Base-by-base conservation (phyloP, 495 filamentous ascomycete genomes). In the Ascobolus immersus region DNA sequence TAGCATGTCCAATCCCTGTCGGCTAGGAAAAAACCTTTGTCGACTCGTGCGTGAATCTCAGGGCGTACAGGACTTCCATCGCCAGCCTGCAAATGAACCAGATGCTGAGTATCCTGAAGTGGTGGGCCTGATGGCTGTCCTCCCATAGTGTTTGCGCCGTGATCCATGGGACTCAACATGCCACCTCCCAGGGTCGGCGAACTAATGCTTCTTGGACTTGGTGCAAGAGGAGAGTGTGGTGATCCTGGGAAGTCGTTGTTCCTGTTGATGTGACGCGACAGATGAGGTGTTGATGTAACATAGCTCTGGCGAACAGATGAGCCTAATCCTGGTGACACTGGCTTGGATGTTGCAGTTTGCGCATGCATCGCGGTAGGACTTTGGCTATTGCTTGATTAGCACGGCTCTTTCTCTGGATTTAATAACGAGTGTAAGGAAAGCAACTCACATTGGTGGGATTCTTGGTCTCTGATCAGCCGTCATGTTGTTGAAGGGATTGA, bases 1-100 rank as follows among this genome's bases (percentile, higher is more conserved):
- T 94, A 94, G 54, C 84, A 94, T 0, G 84, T 94, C 84, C 84
- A 94, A 38, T 86, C 77, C 10, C 66, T 61, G 36, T 92, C 84
- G 2, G 64, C 64, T 25, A 71, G 59, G 51, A 93, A 92, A 57
- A 91, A 90, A 1, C 82, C 82, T 46, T 91, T 89, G 46, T 89
- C 80, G 36, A 92, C 82, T 42, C 74, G 72, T 4, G 77, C 79
- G 33, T 72, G 61, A 40, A 94, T 77, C 17, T 80, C 74, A 4
- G 76, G 65, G 37, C 66, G 71, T 34, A 91, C 62, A 8, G 44
- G 40, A 4, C 56, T 53, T 4, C 67, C 64, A 33, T 75, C 71
- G 15, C 53, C 56, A 21, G 69, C 65, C 23, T 65, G 53, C 19
- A 82, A 57, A 10, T 56, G 49, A 22, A 72, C 63, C 14, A 75